Evolutionary conservation across 208 protist species (phyloP), one percentile per base, ranked within the genome.

Genomic region (Crithidia brevicula): DNA sequence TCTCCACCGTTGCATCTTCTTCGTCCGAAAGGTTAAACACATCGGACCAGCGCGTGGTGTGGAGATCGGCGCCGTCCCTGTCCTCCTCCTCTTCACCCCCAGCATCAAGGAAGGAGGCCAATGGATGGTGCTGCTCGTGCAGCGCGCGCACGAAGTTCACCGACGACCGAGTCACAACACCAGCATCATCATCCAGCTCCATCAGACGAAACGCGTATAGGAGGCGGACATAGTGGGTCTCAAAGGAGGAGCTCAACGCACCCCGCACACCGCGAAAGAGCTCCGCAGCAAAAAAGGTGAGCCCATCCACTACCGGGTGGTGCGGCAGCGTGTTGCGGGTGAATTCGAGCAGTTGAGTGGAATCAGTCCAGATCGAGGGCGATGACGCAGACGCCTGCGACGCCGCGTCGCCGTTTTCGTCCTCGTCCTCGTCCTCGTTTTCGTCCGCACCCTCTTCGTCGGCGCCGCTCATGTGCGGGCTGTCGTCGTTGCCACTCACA

Each of bases 201-300:
- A 86, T 54, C 23, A 91, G 52, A 8, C 66, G 67, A 42, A 92
- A 91, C 27, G 53, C 40, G 34, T 88, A 47, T 10, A 93, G 58
- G 34, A 93, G 56, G 10, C 71, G 50, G 31, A 79, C 74, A 68
- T 92, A 90, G 57, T 80, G 77, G 51, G 67, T 72, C 65, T 95
- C 92, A 70, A 93, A 87, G n/a, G 75, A 83, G 28, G 92, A 86
- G 79, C 72, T 93, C 11, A 97, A 66, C 10, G 89, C 74, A 25
- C 92, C 92, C 38, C 84, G 87, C 66, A 97, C 82, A 42, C 92
- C 92, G 10, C 92, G 87, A 42, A 93, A 77, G 6, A 97, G 72
- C 57, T 96, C 91, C 9, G 77, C 85, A 4, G 51, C 69, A 28
- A 93, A 84, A 52, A 84, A 86, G 25, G 49, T 67, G 11, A 96